phyloP scores from a whole-genome alignment of 139 green algal genomes.

The Pleodorina starrii region DNA sequence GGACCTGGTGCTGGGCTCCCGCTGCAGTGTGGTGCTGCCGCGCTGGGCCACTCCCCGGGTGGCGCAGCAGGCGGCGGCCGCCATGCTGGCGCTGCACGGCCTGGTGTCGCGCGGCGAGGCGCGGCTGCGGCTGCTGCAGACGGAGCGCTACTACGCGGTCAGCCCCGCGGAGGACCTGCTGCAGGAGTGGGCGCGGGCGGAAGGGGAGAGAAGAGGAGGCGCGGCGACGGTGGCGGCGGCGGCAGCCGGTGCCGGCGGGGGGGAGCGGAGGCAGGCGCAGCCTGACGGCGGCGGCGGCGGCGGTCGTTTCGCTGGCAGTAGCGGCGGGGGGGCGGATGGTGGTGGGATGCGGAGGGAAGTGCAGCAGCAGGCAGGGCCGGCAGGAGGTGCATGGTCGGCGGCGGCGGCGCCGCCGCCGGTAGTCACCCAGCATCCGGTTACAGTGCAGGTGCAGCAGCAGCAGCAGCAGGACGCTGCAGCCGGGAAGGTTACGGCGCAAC shows the following conservation, averaged over 20 bases:
- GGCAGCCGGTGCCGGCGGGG: too few relatives aligned
- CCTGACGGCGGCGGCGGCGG: not conserved
- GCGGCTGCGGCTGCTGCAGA: slow-evolving; percentile 17
- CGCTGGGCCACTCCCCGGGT: not conserved
- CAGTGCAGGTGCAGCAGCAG: too few relatives aligned
- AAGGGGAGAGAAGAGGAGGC: not conserved
- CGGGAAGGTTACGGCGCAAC: too few relatives aligned
- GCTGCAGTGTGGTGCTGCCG: slow-evolving; percentile 27
- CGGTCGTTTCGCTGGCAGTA: not conserved
- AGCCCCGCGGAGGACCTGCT: not conserved
- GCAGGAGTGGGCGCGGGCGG: not conserved
- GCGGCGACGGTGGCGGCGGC: not conserved
- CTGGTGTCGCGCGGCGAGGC: not conserved
- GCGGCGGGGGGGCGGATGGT: too few relatives aligned
- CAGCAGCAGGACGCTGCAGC: too few relatives aligned
- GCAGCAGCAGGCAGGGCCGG: too few relatives aligned
- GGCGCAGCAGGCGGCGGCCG: slow-evolving; percentile 1
- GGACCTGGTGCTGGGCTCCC: not conserved
- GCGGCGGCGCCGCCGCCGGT: too few relatives aligned
- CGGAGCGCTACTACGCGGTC: not conserved
- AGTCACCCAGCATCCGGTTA: too few relatives aligned
- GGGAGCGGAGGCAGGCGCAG: not conserved
- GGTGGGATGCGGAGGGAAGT: too few relatives aligned
- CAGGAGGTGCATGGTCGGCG: too few relatives aligned
- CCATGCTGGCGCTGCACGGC: not conserved